These are phyloP conservation scores for Viridothelium virens DNA, from an alignment of 495 filamentous ascomycete species.

Conservation along the genomic window DNA sequence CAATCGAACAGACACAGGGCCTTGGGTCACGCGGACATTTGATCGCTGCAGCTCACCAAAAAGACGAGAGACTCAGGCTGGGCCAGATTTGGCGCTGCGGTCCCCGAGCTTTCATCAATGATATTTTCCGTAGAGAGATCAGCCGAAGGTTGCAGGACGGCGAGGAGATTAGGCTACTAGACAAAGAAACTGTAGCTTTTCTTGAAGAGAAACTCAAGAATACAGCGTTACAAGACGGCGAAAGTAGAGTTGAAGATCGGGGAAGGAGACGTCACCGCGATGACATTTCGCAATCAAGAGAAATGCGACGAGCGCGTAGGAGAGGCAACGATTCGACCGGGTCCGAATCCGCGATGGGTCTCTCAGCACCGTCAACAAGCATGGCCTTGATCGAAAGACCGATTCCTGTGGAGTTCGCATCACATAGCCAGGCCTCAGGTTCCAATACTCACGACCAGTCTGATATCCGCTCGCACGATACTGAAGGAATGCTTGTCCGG, in stretches of 20 bases:
- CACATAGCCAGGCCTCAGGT: neutral
- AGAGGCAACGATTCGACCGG: too few relatives aligned
- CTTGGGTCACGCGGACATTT: neutral
- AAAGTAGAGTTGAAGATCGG: neutral
- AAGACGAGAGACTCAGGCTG: neutral
- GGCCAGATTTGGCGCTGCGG: neutral
- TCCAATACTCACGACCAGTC: neutral
- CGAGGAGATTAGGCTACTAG: slow-evolving; percentile 1
- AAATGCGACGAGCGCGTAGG: neutral
- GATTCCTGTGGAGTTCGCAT: neutral
- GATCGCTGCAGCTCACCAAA: slow-evolving; percentile 3
- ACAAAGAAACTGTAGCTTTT: neutral
- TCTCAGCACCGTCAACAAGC: slow-evolving; percentile 1
- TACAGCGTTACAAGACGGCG: neutral
- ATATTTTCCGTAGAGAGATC: neutral
- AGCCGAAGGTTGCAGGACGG: neutral
- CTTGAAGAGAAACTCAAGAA: neutral
- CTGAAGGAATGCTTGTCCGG: neutral
- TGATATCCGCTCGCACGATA: neutral
- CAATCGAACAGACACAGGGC: neutral
- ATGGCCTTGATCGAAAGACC: neutral
- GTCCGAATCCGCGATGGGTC: neutral
- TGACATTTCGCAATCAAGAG: neutral
- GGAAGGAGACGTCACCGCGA: neutral
- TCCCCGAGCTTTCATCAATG: slow-evolving; percentile 3